phyloP scores from a whole-genome alignment of 305 asterid species.

The Andrographis paniculata region DNA sequence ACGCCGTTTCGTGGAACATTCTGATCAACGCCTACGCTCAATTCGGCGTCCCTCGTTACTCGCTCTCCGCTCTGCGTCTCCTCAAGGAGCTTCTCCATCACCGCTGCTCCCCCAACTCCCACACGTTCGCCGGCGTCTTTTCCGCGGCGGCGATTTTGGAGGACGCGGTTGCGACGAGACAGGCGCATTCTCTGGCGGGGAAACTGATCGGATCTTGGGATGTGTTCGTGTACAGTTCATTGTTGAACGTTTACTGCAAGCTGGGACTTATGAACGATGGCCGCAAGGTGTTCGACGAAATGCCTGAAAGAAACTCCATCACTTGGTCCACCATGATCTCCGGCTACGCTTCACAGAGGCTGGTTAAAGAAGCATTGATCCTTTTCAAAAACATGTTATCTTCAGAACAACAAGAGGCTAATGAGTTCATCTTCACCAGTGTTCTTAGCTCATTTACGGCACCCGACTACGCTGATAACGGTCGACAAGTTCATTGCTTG shows the following conservation, averaged over 20 bases:
- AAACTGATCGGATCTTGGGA: constrained; percentile 38
- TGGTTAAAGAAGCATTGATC: constrained; percentile 45
- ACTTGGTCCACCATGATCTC: constrained; percentile 88
- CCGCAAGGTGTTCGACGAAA: constrained; percentile 62
- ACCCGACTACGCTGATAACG: constrained; percentile 31
- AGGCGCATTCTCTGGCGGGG: constrained; percentile 43
- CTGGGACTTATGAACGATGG: constrained; percentile 41
- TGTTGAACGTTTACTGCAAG: constrained; percentile 58
- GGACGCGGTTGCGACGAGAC: constrained; percentile 36
- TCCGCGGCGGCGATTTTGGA: constrained; percentile 42
- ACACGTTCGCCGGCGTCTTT: constrained; percentile 64
- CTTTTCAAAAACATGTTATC: constrained; percentile 39
- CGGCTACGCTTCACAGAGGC: constrained; percentile 55
- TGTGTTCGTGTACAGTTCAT: constrained; percentile 61
- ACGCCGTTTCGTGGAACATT: constrained; percentile 59
- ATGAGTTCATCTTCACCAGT: constrained; percentile 73
- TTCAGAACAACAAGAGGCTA: constrained; percentile 31
- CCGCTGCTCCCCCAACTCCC: constrained; percentile 44
- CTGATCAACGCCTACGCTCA: constrained; percentile 72
- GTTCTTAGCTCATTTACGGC: constrained; percentile 55
- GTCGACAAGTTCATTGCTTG: constrained; percentile 61
- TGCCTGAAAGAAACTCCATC: constrained; percentile 59
- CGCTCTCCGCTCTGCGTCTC: constrained; percentile 39
- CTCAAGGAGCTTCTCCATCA: constrained; percentile 46
- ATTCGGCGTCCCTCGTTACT: constrained; percentile 29